Evolutionary conservation across 257 asterid genomes (phyloP).

Genomic region (Craterostigma plantagineum): DNA sequence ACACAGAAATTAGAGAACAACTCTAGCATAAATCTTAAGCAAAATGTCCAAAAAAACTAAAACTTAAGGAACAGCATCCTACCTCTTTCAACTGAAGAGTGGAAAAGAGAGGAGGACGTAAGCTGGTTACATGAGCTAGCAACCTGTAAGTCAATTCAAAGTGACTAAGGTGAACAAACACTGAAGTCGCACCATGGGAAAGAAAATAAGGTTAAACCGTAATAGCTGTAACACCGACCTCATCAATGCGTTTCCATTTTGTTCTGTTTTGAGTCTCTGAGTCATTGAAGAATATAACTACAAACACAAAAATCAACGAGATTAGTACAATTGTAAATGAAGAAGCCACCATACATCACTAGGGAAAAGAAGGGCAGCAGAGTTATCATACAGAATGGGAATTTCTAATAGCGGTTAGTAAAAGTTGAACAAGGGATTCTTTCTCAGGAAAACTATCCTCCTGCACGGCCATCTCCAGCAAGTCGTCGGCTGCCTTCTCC

Average conservation of each 20-base stretch:
- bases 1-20: no score
- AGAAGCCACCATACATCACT: no score
- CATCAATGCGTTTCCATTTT: constrained; percentile 21
- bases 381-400: constrained; percentile 35
- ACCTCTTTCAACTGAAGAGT: constrained; percentile 64
- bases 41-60: no score
- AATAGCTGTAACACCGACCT: constrained; percentile 28
- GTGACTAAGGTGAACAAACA: no score
- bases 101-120: constrained; percentile 43
- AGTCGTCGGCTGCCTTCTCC: constrained; percentile 21
- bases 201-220: not conserved
- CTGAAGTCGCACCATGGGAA: no score
- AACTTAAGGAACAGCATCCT: not conserved
- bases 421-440: constrained; percentile 34
- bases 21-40: no score
- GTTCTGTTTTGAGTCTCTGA: constrained; percentile 23
- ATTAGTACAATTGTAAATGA: no score
- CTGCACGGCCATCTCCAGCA: constrained; percentile 23
- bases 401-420: constrained; percentile 30
- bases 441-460: constrained; percentile 31
- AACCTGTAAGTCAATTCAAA: constrained; percentile 23
- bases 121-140: constrained; percentile 35
- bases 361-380: no score
- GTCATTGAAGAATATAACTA: constrained; percentile 65
- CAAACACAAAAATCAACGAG: constrained; percentile 16